A percentile compares a stretch with the other conserved stretches of the same genome.
Evolutionary conservation across 805 yeast species (phyloP).

Genomic region (Candida pini): DNA sequence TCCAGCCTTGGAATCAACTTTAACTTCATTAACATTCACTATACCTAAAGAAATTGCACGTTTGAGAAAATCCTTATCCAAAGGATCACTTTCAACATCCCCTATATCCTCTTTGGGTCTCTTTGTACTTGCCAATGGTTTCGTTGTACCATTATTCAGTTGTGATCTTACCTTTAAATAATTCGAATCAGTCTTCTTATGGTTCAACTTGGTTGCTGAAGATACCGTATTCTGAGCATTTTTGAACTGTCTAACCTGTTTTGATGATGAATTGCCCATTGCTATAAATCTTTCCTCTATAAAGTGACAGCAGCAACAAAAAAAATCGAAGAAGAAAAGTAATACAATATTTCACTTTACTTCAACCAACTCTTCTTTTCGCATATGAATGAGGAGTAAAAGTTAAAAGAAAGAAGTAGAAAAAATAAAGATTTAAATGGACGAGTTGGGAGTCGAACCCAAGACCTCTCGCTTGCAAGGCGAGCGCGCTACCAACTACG

Average conservation of each 20-base stretch:
- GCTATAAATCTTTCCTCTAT: too few relatives aligned
- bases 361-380: too few relatives aligned
- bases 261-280: slow-evolving; percentile 24
- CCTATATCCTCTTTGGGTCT: slow-evolving; percentile 4
- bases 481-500: slow-evolving; percentile 81
- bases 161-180: slow-evolving; percentile 6
- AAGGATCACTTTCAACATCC: slow-evolving; percentile 1
- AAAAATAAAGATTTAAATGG: slow-evolving; percentile 32
- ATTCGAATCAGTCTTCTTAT: slow-evolving; percentile 6
- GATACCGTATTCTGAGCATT: slow-evolving; percentile 4
- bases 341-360: too few relatives aligned
- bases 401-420: background rate
- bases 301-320: too few relatives aligned
- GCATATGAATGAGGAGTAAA: too few relatives aligned
- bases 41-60: slow-evolving; percentile 21
- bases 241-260: slow-evolving; percentile 12
- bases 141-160: too few relatives aligned
- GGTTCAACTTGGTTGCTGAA: slow-evolving; percentile 9
- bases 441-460: slow-evolving; percentile 77
- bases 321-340: too few relatives aligned
- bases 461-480: slow-evolving; percentile 76
- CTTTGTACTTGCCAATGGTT: background rate
- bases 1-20: slow-evolving; percentile 4
- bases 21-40: slow-evolving; percentile 15
- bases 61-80: slow-evolving; percentile 10